Evolutionary conservation across 306 rosid genomes (phyloP), one percentile per base, ranked within the genome.

Genomic region (Macrotyloma uniflorum): DNA sequence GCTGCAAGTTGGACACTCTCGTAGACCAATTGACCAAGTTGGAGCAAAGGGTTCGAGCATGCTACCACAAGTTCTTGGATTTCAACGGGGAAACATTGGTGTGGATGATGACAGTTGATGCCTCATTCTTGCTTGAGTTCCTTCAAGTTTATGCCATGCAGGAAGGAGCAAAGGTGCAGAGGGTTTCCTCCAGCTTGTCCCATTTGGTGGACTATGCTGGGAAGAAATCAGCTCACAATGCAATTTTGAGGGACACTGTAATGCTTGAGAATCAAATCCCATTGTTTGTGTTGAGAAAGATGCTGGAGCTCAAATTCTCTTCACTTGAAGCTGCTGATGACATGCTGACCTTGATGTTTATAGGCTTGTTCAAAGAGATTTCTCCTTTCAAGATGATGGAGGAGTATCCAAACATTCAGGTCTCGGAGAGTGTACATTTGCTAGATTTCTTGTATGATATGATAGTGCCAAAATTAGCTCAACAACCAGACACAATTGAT

Each of bases 221-320:
- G 15, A 80, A 61, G 38, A 91, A 90, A 67, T 87, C 92, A 6
- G 89, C 86, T 0, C 88, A 87, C 66, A 85, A 88, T 78, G 87
- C 91, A 49, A 85, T 90, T 50, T 86, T 93, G 50, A 91, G 90
- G 65, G 98, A 93, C 68, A 24, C 87, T n/a, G 83, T 91, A 1
- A 91, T 87, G 97, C 86, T 93, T 1, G 97, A 91, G 86, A 91
- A 93, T 62, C 97, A 91, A 82, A 84, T 93, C n/a, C 98, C 98
- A 10, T 13, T 91, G 16, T 79, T 89, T 79, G 87, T 90, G 18
- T 33, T 89, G 69, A 87, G 96, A 72, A 89, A 89, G 67, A 68
- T 84, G 86, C 47, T 91, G 38, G 83, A 88, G 69, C 72, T 87
- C 69, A 88, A 54, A 55, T 85, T 85, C 78, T 51, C 87, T 0